Evolutionary conservation across 2,329 filamentous ascomycete genomes (phyloP).

Genomic region (Monosporascus sp.): DNA sequence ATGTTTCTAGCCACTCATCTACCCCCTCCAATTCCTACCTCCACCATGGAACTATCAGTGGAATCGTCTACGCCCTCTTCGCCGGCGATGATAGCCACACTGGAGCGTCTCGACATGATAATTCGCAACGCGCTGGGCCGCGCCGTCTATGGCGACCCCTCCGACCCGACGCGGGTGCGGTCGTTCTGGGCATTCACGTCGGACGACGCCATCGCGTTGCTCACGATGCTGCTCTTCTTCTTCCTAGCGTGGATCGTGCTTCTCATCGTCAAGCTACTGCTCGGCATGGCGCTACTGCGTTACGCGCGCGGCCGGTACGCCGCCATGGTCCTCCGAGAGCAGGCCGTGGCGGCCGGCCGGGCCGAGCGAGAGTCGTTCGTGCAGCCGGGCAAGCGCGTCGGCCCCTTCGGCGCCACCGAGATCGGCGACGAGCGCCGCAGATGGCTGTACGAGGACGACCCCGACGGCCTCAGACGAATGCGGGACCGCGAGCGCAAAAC

Average conservation of each 20-base stretch:
- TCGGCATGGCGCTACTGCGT: slow-evolving; percentile 81
- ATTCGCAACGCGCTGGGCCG: slow-evolving; percentile 73
- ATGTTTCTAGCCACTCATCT: slow-evolving; percentile 93
- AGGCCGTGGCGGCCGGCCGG: slow-evolving; percentile 39
- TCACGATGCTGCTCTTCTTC: slow-evolving; percentile 83
- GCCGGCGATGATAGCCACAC: slow-evolving; percentile 68
- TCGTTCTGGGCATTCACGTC: slow-evolving; percentile 55
- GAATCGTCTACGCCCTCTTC: slow-evolving; percentile 62
- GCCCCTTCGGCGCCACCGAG: slow-evolving; percentile 81
- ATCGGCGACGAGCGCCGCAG: slow-evolving; percentile 80
- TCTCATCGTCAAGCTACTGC: slow-evolving; percentile 74
- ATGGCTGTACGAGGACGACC: slow-evolving; percentile 83
- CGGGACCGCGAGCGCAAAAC: slow-evolving; percentile 59
- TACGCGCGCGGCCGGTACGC: slow-evolving; percentile 76
- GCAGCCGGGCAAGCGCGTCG: slow-evolving; percentile 68
- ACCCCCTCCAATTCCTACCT: slow-evolving; percentile 63
- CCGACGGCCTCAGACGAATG: slow-evolving; percentile 59
- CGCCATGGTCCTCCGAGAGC: slow-evolving; percentile 70
- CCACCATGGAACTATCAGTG: slow-evolving; percentile 60
- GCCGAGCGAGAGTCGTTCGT: slow-evolving; percentile 53
- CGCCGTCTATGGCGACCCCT: slow-evolving; percentile 60
- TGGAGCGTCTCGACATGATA: slow-evolving; percentile 73
- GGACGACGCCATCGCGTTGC: slow-evolving; percentile 68
- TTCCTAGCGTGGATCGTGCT: slow-evolving; percentile 80
- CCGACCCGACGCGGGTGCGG: slow-evolving; percentile 32